phyloP scores from a whole-genome alignment of 2,329 filamentous ascomycete species.

The Bipolaris sorokiniana region DNA sequence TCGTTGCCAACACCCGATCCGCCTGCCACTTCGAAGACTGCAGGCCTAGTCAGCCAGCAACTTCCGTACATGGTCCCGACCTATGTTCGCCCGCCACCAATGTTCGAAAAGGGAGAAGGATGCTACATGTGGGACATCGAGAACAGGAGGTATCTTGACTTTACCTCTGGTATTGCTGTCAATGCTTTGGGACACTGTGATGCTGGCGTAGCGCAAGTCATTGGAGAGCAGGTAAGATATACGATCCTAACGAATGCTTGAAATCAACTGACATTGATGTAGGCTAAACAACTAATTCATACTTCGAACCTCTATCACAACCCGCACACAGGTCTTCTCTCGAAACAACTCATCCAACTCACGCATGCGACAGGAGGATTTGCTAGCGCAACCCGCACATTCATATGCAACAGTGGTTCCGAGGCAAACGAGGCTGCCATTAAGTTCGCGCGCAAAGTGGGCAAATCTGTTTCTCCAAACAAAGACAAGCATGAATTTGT shows the following conservation, averaged over 20 bases:
- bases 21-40: conserved; percentile 72
- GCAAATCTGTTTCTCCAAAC: conserved; percentile 74
- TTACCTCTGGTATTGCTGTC: conserved; percentile 95
- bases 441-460: conserved; percentile 93
- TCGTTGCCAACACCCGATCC: conserved; percentile 73
- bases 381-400: conserved; percentile 78
- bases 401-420: conserved; percentile 94
- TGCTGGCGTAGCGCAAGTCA: conserved; percentile 72
- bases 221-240: conserved; percentile 72
- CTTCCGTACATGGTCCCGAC: conserved; percentile 93
- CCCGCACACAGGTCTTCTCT: conserved; percentile 89
- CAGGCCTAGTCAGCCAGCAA: conserved; percentile 74
- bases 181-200: conserved; percentile 93
- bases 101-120: conserved; percentile 87
- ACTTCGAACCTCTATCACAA: conserved; percentile 98
- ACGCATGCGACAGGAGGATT: conserved; percentile 82
- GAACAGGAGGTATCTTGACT: conserved; percentile 87
- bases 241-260: neutral
- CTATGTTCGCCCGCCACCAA: conserved; percentile 85
- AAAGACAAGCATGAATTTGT: conserved; percentile 82
- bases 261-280: conserved; percentile 21
- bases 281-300: conserved; percentile 76
- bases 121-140: conserved; percentile 91
- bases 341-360: conserved; percentile 80
- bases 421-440: conserved; percentile 98